phyloP scores from a whole-genome alignment of 352 stramenopile species.

The Phytophthora multivora region DNA sequence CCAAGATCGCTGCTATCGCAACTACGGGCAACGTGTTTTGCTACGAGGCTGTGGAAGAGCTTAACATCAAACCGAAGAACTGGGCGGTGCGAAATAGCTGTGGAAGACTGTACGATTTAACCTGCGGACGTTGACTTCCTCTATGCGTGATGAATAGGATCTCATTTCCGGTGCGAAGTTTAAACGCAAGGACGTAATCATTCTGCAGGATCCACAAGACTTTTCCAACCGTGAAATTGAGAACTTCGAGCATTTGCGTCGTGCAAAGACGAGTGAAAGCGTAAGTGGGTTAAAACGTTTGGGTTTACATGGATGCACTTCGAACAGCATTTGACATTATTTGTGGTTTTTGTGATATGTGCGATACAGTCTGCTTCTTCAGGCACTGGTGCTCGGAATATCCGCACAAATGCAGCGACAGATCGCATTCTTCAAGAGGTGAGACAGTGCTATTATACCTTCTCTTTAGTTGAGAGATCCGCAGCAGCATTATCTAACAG shows the following conservation, averaged over 20 bases:
- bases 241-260: constrained; percentile 96
- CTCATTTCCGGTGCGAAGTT: constrained; percentile 93
- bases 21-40: constrained; percentile 96
- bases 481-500: too few relatives aligned
- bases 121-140: constrained; percentile 20
- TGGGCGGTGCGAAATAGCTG: constrained; percentile 66
- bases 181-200: constrained; percentile 93
- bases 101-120: not conserved
- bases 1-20: constrained; percentile 83
- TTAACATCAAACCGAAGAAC: constrained; percentile 99
- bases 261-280: constrained; percentile 53
- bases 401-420: constrained; percentile 83
- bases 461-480: not conserved
- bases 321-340: not conserved
- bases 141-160: constrained; percentile 60
- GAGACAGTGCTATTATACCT: not conserved
- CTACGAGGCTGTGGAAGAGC: constrained; percentile 97
- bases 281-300: constrained; percentile 21
- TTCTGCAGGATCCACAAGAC: constrained; percentile 95
- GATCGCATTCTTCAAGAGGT: constrained; percentile 84
- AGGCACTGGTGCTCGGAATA: constrained; percentile 48
- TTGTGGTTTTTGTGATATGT: not conserved
- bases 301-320: not conserved
- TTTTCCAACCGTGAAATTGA: constrained; percentile 93
- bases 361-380: constrained; percentile 14